phyloP scores from a whole-genome alignment of 805 yeast species.

The Candida saitoana region DNA sequence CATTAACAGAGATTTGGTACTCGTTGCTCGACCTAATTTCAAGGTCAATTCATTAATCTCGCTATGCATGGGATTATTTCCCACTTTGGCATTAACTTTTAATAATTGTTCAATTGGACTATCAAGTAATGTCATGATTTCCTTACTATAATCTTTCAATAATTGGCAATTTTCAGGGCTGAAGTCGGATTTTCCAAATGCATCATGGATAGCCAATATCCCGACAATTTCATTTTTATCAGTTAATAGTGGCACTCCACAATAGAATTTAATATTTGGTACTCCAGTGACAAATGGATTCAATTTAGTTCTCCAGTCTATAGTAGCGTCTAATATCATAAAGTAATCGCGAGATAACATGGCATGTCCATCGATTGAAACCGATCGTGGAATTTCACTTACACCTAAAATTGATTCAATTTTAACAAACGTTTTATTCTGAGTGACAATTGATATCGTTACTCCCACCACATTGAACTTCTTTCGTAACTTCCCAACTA shows the following conservation, averaged over 20 bases:
- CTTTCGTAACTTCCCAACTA: conserved; percentile 36
- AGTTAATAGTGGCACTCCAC: conserved; percentile 53
- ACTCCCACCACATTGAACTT: conserved; percentile 48
- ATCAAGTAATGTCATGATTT: conserved; percentile 40
- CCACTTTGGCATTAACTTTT: conserved; percentile 11
- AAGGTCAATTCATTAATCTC: conserved; percentile 29
- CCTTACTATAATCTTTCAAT: conserved; percentile 36
- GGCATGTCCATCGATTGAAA: conserved; percentile 68
- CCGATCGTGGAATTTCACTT: conserved; percentile 48
- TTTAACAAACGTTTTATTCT: conserved; percentile 46
- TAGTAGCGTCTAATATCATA: conserved; percentile 53
- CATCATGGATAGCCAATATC: conserved; percentile 54
- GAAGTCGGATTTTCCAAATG: conserved; percentile 35
- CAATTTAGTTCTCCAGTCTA: conserved; percentile 64
- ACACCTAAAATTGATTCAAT: conserved; percentile 45
- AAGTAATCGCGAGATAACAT: conserved; percentile 55
- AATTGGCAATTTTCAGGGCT: conserved; percentile 28
- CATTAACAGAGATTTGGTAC: conserved; percentile 22
- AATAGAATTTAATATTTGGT: conserved; percentile 59
- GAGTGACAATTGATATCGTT: conserved; percentile 54
- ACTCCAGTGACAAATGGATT: conserved; percentile 63
- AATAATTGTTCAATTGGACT: conserved; percentile 21
- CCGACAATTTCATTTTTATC: conserved; percentile 48
- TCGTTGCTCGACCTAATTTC: conserved; percentile 57
- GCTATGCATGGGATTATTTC: conserved; percentile 9